Percentiles rank a stretch among this genome's conserved stretches.
Conservation (phyloP, 768 basidiomycete genomes). For the Amanita phalloides region DNA sequence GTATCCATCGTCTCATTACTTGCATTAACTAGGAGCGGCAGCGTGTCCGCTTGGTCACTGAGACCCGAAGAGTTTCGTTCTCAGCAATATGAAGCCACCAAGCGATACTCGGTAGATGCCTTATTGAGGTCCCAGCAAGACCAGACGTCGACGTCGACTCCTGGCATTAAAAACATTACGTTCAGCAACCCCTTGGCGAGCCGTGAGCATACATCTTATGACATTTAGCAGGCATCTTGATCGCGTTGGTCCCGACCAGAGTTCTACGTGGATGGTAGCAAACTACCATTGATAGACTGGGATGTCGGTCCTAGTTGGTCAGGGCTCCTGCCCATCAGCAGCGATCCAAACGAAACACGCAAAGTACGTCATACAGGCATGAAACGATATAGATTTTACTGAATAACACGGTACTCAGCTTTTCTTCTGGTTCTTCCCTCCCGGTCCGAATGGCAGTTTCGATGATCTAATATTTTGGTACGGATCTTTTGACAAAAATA, state of each 20-base stretch:
- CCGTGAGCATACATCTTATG: conserved; percentile 21
- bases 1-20: background rate
- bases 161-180: conserved; percentile 39
- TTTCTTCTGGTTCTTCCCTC: too few species aligned
- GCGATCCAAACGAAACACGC: conserved; percentile 9
- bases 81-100: background rate
- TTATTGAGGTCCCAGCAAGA: too few species aligned
- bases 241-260: conserved; percentile 23
- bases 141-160: background rate
- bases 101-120: background rate
- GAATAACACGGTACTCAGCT: too few species aligned
- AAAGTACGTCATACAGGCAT: too few species aligned
- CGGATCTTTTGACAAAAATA: conserved; percentile 19
- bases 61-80: background rate
- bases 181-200: conserved; percentile 59
- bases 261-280: conserved; percentile 58
- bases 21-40: background rate
- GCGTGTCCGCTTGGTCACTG: background rate
- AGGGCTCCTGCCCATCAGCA: conserved; percentile 63
- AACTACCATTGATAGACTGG: conserved; percentile 58
- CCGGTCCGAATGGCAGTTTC: conserved; percentile 30
- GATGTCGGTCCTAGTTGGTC: conserved; percentile 71
- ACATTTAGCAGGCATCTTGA: too few species aligned
- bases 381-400: too few species aligned
- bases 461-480: conserved; percentile 74